Conservation (phyloP, 345 rosid genomes). For the Anastatica hierochuntica region DNA sequence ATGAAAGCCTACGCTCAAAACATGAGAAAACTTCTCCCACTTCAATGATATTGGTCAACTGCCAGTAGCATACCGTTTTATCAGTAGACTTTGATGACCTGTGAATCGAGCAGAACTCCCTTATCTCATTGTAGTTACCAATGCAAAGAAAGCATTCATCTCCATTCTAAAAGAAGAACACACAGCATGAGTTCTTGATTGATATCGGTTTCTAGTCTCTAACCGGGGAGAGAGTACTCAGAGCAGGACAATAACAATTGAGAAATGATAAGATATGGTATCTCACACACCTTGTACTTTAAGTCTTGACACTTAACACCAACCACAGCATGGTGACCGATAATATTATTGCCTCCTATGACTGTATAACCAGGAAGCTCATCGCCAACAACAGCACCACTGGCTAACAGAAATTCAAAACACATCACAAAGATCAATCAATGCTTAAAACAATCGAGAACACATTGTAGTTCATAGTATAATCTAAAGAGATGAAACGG, state of each 20-base stretch:
- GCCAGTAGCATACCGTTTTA: constrained; percentile 42
- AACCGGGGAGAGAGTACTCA: too few relatives aligned
- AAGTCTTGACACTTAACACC: constrained; percentile 91
- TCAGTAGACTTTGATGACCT: constrained; percentile 74
- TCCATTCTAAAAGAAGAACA: constrained; percentile 38
- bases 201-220: not conserved
- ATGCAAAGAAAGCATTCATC: constrained; percentile 72
- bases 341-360: constrained; percentile 52
- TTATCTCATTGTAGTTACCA: constrained; percentile 80
- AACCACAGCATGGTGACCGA: constrained; percentile 75
- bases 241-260: too few relatives aligned
- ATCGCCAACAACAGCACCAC: constrained; percentile 92
- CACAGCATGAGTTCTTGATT: not conserved
- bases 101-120: constrained; percentile 78
- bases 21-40: not conserved
- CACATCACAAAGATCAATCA: not conserved
- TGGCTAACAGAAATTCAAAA: constrained; percentile 43
- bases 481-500: constrained; percentile 1
- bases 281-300: constrained; percentile 59
- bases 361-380: constrained; percentile 69
- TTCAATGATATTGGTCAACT: not conserved
- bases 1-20: constrained; percentile 1
- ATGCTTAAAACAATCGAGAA: not conserved
- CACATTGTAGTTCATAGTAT: not conserved
- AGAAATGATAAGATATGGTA: not conserved